Base-by-base conservation (phyloP, 75 land plant genomes). In the Picea sitchensis region DNA sequence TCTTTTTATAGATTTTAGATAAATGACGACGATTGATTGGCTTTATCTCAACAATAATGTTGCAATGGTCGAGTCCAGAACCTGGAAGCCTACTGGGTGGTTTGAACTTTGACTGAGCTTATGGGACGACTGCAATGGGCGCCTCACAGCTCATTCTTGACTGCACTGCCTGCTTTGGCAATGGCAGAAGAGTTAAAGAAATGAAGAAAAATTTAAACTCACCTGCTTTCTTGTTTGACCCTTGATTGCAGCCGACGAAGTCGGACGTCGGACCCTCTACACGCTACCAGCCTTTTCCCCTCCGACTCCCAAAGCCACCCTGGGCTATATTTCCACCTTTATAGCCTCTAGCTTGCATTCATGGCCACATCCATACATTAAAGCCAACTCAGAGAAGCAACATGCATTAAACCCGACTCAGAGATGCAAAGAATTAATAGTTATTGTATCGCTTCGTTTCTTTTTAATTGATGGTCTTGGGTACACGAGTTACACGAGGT, bases 201-300 rank as follows among this genome's bases (percentile, higher is more conserved):
- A 17, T n/a, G 65, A 9, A 17, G 14, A 69, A 69, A 69, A 69
- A 69, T 3, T 9, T 17, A 6, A 67, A 23, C 18, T 0, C 3
- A 51, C n/a, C 17, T 15, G 21, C 7, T 58, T 26, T 26, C 32
- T 64, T 26, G 60, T 76, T 76, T 76, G 77, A 76, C 77, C 77
- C 77, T 13, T 26, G 60, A 54, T 76, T 76, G 77, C 60, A 54
- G 77, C 44, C 77, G 58, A 76, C 36, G 77, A 76, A 15, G 34
- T 23, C 61, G 77, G 60, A 57, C 32, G 61, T 38, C 7, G 34
- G 77, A 54, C 61, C 9, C 58, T 54, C 60, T 76, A 61, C 77
- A 13, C 54, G 34, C 44, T 47, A 71, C 73, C 34, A 3, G 36
- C 73, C 36, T 41, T 47, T 20, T 17, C 3, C 4, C n/a, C n/a